These are phyloP conservation scores for Cyclotella kingstonii DNA, from an alignment of 108 stramenopile genomes.

Conservation along the genomic window DNA sequence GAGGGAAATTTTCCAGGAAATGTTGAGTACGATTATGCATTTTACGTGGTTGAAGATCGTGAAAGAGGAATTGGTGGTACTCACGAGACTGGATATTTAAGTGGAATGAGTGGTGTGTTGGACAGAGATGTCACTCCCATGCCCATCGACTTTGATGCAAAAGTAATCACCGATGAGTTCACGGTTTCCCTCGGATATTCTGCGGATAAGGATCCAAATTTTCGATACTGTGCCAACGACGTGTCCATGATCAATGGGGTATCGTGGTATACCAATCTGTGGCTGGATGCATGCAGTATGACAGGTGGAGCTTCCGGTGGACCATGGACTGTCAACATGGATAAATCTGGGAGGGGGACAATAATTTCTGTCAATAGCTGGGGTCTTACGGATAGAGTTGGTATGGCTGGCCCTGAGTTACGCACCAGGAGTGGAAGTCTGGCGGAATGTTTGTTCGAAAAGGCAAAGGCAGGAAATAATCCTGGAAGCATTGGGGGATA, in stretches of 20 bases:
- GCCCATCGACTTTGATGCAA: slow-evolving; percentile 15
- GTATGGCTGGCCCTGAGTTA: slow-evolving; percentile 25
- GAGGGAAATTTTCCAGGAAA: slow-evolving; percentile 13
- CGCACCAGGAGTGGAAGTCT: slow-evolving; percentile 14
- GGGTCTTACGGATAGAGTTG: slow-evolving; percentile 20
- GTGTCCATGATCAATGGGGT: slow-evolving; percentile 13
- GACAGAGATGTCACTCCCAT: slow-evolving; percentile 9
- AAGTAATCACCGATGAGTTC: slow-evolving; percentile 5
- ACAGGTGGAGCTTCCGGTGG: slow-evolving; percentile 25
- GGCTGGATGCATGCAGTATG: slow-evolving; percentile 24
- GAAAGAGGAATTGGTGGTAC: too few relatives aligned
- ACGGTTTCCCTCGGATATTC: slow-evolving; percentile 17
- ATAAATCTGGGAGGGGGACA: slow-evolving; percentile 13
- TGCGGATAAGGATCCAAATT: slow-evolving; percentile 18
- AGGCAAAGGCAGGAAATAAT: slow-evolving; percentile 15
- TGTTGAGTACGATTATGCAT: slow-evolving; percentile 23
- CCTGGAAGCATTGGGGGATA: slow-evolving; percentile 14
- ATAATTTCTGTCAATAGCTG: slow-evolving; percentile 14
- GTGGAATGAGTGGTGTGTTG: slow-evolving; percentile 13
- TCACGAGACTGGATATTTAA: slow-evolving; percentile 10
- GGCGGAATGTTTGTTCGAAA: slow-evolving; percentile 23
- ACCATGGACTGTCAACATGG: slow-evolving; percentile 11
- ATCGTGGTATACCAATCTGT: slow-evolving; percentile 23
- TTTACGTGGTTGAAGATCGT: slow-evolving; percentile 16
- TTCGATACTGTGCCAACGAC: slow-evolving; percentile 19